Conservation (phyloP, 2,329 filamentous ascomycete species). For the Xylaria sp. region DNA sequence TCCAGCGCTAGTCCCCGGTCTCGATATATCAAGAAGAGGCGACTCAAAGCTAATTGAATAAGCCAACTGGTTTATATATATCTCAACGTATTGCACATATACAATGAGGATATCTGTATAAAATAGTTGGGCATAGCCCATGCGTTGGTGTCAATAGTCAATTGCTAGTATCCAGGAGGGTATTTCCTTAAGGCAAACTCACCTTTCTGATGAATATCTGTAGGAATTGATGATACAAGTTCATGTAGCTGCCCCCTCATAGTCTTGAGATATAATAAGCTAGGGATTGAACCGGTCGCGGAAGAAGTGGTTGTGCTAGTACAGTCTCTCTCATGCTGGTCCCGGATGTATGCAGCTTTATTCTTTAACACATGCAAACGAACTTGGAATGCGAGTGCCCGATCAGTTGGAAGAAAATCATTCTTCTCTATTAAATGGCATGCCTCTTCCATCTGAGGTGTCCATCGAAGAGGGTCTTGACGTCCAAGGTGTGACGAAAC, state of each 20-base stretch:
- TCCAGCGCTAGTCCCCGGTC: constrained; percentile 17
- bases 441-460: constrained; percentile 52
- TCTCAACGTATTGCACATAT: constrained; percentile 42
- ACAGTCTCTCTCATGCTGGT: constrained; percentile 44
- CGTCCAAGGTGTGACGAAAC: constrained; percentile 51
- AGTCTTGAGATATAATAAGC: constrained; percentile 46
- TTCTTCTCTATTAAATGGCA: constrained; percentile 45
- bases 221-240: constrained; percentile 45
- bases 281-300: constrained; percentile 33
- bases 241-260: constrained; percentile 49
- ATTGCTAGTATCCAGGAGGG: neutral
- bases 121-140: constrained; percentile 20
- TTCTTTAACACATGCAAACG: constrained; percentile 51
- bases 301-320: constrained; percentile 18
- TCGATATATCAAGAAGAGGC: constrained; percentile 29
- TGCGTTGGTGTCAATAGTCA: constrained; percentile 24
- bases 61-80: constrained; percentile 40
- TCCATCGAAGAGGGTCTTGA: constrained; percentile 51
- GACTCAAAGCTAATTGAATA: constrained; percentile 43
- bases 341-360: constrained; percentile 46
- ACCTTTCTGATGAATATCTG: constrained; percentile 38
- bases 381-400: constrained; percentile 49
- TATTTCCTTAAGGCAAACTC: constrained; percentile 2
- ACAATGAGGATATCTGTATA: constrained; percentile 41
- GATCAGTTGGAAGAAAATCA: constrained; percentile 45